Evolutionary conservation across 495 filamentous ascomycete genomes (phyloP).

Genomic region (Aspergillus coremiiformis): DNA sequence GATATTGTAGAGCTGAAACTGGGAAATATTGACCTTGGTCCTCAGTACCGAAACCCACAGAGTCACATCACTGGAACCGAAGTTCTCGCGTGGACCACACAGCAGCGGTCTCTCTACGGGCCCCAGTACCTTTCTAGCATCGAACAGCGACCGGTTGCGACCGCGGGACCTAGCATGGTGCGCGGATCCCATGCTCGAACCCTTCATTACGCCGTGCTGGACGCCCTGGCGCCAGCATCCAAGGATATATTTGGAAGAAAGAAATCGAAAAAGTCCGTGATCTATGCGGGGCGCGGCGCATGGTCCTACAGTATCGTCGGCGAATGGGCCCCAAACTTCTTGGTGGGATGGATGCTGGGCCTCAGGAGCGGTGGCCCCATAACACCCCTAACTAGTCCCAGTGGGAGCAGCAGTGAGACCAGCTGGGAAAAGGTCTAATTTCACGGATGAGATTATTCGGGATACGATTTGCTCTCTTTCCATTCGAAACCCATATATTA

Average conservation of each 20-base stretch:
- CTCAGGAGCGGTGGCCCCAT: slow-evolving; percentile 42
- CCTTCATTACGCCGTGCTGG: slow-evolving; percentile 79
- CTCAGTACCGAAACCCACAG: slow-evolving; percentile 33
- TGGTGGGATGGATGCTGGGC: slow-evolving; percentile 89
- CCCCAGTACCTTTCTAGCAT: slow-evolving; percentile 38
- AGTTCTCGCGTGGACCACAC: slow-evolving; percentile 57
- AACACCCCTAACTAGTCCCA: slow-evolving; percentile 15
- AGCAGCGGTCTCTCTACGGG: slow-evolving; percentile 38
- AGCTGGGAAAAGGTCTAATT: slow-evolving; percentile 32
- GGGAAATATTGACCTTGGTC: slow-evolving; percentile 70
- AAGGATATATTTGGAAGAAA: slow-evolving; percentile 35
- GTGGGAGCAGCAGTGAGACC: slow-evolving; percentile 33
- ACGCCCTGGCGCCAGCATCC: slow-evolving; percentile 56
- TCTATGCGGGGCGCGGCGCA: slow-evolving; percentile 76
- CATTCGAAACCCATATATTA: not conserved
- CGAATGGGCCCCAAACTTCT: slow-evolving; percentile 64
- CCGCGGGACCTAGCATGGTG: slow-evolving; percentile 34
- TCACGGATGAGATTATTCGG: not conserved
- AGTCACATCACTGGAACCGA: slow-evolving; percentile 49
- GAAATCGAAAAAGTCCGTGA: slow-evolving; percentile 38
- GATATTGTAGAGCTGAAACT: slow-evolving; percentile 78
- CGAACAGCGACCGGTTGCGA: slow-evolving; percentile 37
- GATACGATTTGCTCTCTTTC: not conserved
- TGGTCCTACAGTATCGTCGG: slow-evolving; percentile 80
- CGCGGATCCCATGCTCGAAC: slow-evolving; percentile 64